Base-by-base conservation (phyloP, 805 yeast genomes). In the Teunomyces lycoperdinae region DNA sequence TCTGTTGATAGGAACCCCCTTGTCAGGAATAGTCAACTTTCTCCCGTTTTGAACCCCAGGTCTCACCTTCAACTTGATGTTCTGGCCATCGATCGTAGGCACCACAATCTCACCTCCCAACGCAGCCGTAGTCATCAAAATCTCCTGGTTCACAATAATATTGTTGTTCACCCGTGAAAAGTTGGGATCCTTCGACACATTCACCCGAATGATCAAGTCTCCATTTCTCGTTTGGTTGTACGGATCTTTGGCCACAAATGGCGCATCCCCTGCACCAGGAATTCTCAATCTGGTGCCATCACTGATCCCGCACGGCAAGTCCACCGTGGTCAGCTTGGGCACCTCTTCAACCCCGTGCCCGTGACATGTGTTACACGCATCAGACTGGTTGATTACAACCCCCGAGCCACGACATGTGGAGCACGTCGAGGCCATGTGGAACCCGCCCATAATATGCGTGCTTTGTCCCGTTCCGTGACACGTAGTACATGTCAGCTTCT, bases 341-440 rank as follows among this genome's bases (percentile, higher is more conserved):
- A 76, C 73, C 49, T 83, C 83, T 34, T 76, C 76, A 5, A 88
- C 96, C 50, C 99, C 99, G 51, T 87, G 84, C 44, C 98, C 97
- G 55, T 84, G 91, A 70, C 99, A 94, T 1, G 83, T 64, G 1
- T 63, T 59, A 76, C 99, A 94, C 46, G 82, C 81, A 61, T 89
- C 90, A 10, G 73, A 69, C 14, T 78, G 74, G 42, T 83, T 79
- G 43, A 90, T 81, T 3, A 74, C 77, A 1, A 89, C 94, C 46
- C 99, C 99, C 5, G 87, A 73, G 35, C 99, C 99, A 40, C 78
- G 83, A 75, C 99, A 94, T 3, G 83, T 71, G 43, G 76, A 76
- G 77, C 99, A 94, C 9, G 97, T 89, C 0, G 96, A 83, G 2
- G 96, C 85, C 96, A 94, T 90, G 60, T 91, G 97, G 79, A 92